A percentile compares a stretch with the other conserved stretches of the same genome.
Conservation (phyloP, 805 yeast genomes). For the Scheffersomyces ergatensis region DNA sequence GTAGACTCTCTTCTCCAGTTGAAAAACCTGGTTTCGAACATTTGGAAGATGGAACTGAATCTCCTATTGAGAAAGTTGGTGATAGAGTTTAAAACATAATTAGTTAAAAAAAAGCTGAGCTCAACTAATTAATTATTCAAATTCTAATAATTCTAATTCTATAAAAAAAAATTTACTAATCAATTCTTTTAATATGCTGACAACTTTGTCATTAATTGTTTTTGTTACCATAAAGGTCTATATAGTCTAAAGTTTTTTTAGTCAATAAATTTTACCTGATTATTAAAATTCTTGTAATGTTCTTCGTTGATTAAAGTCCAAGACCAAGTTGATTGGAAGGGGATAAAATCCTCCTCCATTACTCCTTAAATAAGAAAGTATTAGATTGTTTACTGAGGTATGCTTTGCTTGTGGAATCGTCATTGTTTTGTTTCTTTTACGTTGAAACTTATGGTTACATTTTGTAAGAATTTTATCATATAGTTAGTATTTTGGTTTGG, state of each 20-base stretch:
- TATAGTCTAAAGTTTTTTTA: background rate
- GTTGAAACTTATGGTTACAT: constrained; percentile 33
- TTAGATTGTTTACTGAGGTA: constrained; percentile 31
- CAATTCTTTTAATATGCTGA: background rate
- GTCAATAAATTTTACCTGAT: background rate
- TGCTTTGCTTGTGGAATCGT: constrained; percentile 20
- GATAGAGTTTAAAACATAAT: background rate
- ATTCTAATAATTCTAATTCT: background rate
- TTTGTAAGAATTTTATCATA: constrained; percentile 34
- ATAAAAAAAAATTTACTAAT: background rate
- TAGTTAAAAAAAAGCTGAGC: too few species aligned
- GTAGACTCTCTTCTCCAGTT: constrained; percentile 4
- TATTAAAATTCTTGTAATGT: too few species aligned
- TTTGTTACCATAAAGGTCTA: background rate
- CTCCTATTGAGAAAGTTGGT: background rate
- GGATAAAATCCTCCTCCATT: too few species aligned
- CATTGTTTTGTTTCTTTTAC: constrained; percentile 22
- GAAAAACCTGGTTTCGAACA: constrained; percentile 6
- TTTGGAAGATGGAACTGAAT: constrained; percentile 5
- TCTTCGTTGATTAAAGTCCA: too few species aligned
- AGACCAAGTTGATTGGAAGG: too few species aligned
- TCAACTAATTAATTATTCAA: too few species aligned
- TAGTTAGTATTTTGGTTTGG: too few species aligned
- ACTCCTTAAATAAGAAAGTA: too few species aligned
- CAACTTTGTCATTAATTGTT: background rate